phyloP scores from a whole-genome alignment of 495 filamentous ascomycete species.

The Penicillium fimorum region DNA sequence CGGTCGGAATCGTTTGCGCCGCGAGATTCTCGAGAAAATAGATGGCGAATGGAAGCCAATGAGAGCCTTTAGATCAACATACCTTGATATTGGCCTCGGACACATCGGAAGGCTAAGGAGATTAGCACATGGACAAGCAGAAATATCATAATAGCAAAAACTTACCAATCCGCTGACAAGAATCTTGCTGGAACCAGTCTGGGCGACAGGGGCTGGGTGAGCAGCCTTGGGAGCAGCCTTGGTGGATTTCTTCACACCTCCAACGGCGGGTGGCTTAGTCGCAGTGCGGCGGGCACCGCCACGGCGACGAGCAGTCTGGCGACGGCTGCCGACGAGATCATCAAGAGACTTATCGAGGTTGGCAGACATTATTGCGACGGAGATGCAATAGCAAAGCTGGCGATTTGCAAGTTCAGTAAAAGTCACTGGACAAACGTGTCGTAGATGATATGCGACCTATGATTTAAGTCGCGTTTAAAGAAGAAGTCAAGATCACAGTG shows the following conservation, averaged over 20 bases:
- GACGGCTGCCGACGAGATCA: slow-evolving; percentile 82
- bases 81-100: slow-evolving; percentile 97
- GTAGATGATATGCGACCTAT: slow-evolving; percentile 12
- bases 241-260: slow-evolving; percentile 81
- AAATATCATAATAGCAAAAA: slow-evolving; percentile 13
- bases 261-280: slow-evolving; percentile 58
- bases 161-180: slow-evolving; percentile 96
- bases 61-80: slow-evolving; percentile 76
- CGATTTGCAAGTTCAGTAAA: slow-evolving; percentile 11
- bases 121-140: slow-evolving; percentile 47
- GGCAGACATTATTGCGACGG: slow-evolving; percentile 63
- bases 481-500: background rate
- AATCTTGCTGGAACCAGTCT: slow-evolving; percentile 80
- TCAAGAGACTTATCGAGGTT: slow-evolving; percentile 96
- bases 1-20: slow-evolving; percentile 38
- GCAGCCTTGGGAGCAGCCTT: slow-evolving; percentile 62
- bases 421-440: slow-evolving; percentile 18
- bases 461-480: slow-evolving; percentile 14
- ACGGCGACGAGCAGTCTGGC: slow-evolving; percentile 55
- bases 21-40: slow-evolving; percentile 47
- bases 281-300: slow-evolving; percentile 50
- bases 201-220: slow-evolving; percentile 58
- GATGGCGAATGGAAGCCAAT: slow-evolving; percentile 56
- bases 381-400: slow-evolving; percentile 18
- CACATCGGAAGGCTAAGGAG: slow-evolving; percentile 81